These are phyloP conservation scores for Aphanoascus verrucosus DNA, from an alignment of 2,329 filamentous ascomycete genomes.

Conservation along the genomic window DNA sequence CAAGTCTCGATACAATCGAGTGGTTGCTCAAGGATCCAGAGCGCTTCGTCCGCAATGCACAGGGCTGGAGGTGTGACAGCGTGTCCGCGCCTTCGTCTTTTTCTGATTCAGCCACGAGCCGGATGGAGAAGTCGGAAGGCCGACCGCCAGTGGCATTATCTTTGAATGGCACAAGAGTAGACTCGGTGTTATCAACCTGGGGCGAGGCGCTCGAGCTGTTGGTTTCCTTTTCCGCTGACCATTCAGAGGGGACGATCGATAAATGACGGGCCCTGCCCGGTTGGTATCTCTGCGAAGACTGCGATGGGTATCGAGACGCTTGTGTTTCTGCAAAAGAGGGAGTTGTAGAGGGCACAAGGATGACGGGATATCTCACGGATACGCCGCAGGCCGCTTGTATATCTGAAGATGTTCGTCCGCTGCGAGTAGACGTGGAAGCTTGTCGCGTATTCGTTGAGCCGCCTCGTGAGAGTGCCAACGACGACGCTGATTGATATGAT, in stretches of 20 bases:
- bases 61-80: constrained; percentile 27
- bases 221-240: constrained; percentile 28
- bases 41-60: constrained; percentile 21
- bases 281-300: constrained; percentile 26
- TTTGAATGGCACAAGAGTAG: background rate
- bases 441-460: constrained; percentile 19
- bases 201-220: constrained; percentile 20
- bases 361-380: constrained; percentile 10
- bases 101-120: constrained; percentile 27
- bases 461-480: constrained; percentile 19
- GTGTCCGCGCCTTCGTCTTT: constrained; percentile 29
- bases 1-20: constrained; percentile 35
- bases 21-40: constrained; percentile 31
- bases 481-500: constrained; percentile 29
- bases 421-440: constrained; percentile 26
- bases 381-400: constrained; percentile 8
- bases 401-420: constrained; percentile 18
- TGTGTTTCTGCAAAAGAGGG: constrained; percentile 34
- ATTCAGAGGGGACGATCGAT: constrained; percentile 37
- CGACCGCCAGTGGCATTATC: constrained; percentile 14
- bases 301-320: constrained; percentile 18
- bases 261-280: constrained; percentile 35
- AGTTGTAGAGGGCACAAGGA: constrained; percentile 25
- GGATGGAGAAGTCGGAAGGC: constrained; percentile 23
- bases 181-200: constrained; percentile 13